These are phyloP conservation scores for Albifimbria verrucaria DNA, from an alignment of 2,329 filamentous ascomycete genomes.

Conservation along the genomic window DNA sequence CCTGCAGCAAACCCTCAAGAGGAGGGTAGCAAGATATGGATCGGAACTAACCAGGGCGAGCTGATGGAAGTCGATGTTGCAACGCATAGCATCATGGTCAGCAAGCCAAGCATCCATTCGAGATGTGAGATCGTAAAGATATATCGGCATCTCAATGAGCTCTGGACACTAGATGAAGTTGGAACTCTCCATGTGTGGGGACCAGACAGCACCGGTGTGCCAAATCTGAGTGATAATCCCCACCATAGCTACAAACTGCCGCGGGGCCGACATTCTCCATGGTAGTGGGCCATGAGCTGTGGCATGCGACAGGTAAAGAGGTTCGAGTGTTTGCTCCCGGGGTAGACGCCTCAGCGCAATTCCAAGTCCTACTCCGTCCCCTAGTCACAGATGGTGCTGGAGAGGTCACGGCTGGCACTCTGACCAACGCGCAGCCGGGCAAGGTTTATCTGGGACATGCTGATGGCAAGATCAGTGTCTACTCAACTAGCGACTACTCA, in stretches of 20 bases:
- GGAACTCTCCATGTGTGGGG: conserved; percentile 87
- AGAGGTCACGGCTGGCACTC: conserved; percentile 81
- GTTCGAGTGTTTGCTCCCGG: conserved; percentile 80
- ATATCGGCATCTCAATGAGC: conserved; percentile 78
- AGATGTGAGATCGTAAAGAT: conserved; percentile 80
- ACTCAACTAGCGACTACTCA: conserved; percentile 71
- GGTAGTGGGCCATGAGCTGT: conserved; percentile 78
- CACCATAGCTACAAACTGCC: conserved; percentile 72
- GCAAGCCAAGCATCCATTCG: conserved; percentile 69
- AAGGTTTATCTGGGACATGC: conserved; percentile 87
- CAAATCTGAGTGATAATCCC: conserved; percentile 71
- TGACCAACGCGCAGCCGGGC: conserved; percentile 70
- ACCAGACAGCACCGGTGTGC: conserved; percentile 67
- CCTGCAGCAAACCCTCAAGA: conserved; percentile 73
- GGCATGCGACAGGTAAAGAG: conserved; percentile 85
- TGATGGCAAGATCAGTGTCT: conserved; percentile 94
- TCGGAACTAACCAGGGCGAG: conserved; percentile 85
- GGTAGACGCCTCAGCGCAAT: conserved; percentile 62
- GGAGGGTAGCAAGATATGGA: conserved; percentile 81
- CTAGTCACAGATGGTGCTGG: conserved; percentile 70
- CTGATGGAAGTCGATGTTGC: conserved; percentile 83
- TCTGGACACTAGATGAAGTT: conserved; percentile 92
- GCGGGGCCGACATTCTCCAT: conserved; percentile 86
- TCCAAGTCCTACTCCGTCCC: conserved; percentile 71
- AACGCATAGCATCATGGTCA: conserved; percentile 66